Evolutionary conservation across 1,284 basidiomycete genomes (phyloP).

Genomic region (Ganoderma leucocontextum): DNA sequence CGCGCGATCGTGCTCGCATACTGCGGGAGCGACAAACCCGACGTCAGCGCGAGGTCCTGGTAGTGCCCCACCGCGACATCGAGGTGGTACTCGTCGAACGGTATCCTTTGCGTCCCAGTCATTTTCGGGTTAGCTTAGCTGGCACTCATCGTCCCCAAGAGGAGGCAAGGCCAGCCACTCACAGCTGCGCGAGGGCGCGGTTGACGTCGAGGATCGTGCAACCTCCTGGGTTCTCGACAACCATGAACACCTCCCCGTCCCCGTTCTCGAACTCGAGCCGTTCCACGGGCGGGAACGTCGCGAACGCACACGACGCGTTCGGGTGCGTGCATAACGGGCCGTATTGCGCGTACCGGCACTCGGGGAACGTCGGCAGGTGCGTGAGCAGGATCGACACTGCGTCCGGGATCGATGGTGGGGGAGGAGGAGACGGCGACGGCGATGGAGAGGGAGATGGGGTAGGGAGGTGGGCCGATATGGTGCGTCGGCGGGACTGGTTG

Average conservation of each 20-base stretch:
- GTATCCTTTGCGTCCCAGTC: constrained; percentile 33
- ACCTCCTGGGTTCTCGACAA: constrained; percentile 43
- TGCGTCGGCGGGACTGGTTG: constrained; percentile 5
- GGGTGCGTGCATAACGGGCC: constrained; percentile 44
- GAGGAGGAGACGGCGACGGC: constrained; percentile 26
- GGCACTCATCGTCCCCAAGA: background rate
- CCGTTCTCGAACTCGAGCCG: constrained; percentile 38
- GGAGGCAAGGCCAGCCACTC: constrained; percentile 18
- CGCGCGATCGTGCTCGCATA: constrained; percentile 15
- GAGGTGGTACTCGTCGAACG: constrained; percentile 37
- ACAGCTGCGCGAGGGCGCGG: constrained; percentile 44
- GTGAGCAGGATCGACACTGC: constrained; percentile 40
- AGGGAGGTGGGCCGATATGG: constrained; percentile 20
- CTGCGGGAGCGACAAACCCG: constrained; percentile 33
- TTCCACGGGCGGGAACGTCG: constrained; percentile 42
- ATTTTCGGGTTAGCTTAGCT: background rate
- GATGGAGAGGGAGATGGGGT: constrained; percentile 29
- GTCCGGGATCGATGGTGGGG: constrained; percentile 34
- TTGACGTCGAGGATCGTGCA: constrained; percentile 46
- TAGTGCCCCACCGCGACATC: constrained; percentile 41
- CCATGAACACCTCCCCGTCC: constrained; percentile 38
- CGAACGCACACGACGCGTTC: constrained; percentile 44
- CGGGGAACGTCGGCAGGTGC: constrained; percentile 44
- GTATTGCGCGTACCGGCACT: constrained; percentile 41
- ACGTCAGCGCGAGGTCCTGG: constrained; percentile 38